Evolutionary conservation across 257 asterid genomes (phyloP).

Genomic region (Verbascum thapsus): DNA sequence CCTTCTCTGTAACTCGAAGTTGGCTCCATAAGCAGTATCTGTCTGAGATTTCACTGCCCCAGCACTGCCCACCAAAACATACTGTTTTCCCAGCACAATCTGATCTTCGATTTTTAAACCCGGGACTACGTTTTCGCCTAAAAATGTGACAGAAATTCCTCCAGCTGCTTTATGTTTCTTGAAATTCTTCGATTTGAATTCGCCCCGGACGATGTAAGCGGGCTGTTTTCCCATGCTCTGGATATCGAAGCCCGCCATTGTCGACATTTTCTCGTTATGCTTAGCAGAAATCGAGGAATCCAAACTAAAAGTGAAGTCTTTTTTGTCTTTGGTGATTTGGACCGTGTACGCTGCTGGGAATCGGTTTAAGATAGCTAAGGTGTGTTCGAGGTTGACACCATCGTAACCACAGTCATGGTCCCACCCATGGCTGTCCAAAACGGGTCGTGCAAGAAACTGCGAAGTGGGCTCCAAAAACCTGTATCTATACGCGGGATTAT

Average conservation of each 20-base stretch:
- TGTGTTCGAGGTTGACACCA: slow-evolving; percentile 92
- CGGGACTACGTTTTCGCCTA: slow-evolving; percentile 82
- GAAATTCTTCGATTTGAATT: slow-evolving; percentile 64
- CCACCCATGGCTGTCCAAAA: slow-evolving; percentile 93
- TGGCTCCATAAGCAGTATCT: slow-evolving; percentile 91
- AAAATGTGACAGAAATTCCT: slow-evolving; percentile 69
- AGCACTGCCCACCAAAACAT: slow-evolving; percentile 72
- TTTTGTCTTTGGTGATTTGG: slow-evolving; percentile 88
- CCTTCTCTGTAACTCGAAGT: slow-evolving; percentile 80
- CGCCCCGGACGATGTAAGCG: slow-evolving; percentile 80
- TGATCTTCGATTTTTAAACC: slow-evolving; percentile 87
- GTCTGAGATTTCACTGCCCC: slow-evolving; percentile 73
- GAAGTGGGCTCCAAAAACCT: slow-evolving; percentile 96
- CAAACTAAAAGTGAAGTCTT: slow-evolving; percentile 76
- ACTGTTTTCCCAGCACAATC: slow-evolving; percentile 66
- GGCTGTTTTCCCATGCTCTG: slow-evolving; percentile 93
- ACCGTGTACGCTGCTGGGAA: slow-evolving; percentile 71
- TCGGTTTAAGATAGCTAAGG: slow-evolving; percentile 60
- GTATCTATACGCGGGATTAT: slow-evolving; percentile 76
- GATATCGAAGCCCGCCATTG: slow-evolving; percentile 87
- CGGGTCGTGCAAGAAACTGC: slow-evolving; percentile 94
- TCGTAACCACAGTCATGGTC: slow-evolving; percentile 99
- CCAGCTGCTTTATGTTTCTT: slow-evolving; percentile 73
- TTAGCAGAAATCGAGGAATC: slow-evolving; percentile 78
- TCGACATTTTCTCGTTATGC: slow-evolving; percentile 70